Conservation (phyloP, 495 filamentous ascomycete genomes). For the Friedmanniomyces simplex region DNA sequence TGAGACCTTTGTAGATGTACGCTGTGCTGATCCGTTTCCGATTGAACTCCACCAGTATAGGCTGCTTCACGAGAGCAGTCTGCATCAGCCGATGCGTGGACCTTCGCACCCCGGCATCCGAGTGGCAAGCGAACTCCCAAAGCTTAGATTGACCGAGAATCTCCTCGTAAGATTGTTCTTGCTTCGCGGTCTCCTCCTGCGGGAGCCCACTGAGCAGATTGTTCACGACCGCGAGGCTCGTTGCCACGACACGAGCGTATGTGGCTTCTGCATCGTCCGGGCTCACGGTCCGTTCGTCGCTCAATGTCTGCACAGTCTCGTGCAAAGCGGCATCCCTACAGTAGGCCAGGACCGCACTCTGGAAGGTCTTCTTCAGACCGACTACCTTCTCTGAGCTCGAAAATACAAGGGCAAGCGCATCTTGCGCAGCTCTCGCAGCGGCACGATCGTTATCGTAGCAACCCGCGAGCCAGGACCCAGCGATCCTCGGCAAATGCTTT, state of each 20-base stretch:
- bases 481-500: conserved; percentile 60
- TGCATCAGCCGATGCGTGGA: conserved; percentile 57
- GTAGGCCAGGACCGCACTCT: conserved; percentile 65
- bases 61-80: conserved; percentile 38
- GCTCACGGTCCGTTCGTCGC: conserved; percentile 74
- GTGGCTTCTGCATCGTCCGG: conserved; percentile 77
- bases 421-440: conserved; percentile 60
- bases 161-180: conserved; percentile 37
- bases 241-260: conserved; percentile 67
- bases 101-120: conserved; percentile 62
- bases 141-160: conserved; percentile 57
- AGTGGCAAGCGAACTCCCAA: conserved; percentile 60
- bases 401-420: conserved; percentile 64
- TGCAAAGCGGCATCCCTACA: conserved; percentile 61
- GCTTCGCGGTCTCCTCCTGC: conserved; percentile 25
- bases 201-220: conserved; percentile 38
- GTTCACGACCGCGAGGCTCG: conserved; percentile 47
- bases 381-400: conserved; percentile 64
- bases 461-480: conserved; percentile 81
- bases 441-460: conserved; percentile 72
- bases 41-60: conserved; percentile 23
- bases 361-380: conserved; percentile 67
- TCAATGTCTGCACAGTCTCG: conserved; percentile 70
- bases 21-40: conserved; percentile 52
- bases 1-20: conserved; percentile 59